These are phyloP conservation scores for Xylariaceae sp. DNA, from an alignment of 2,329 filamentous ascomycete species.

Conservation along the genomic window DNA sequence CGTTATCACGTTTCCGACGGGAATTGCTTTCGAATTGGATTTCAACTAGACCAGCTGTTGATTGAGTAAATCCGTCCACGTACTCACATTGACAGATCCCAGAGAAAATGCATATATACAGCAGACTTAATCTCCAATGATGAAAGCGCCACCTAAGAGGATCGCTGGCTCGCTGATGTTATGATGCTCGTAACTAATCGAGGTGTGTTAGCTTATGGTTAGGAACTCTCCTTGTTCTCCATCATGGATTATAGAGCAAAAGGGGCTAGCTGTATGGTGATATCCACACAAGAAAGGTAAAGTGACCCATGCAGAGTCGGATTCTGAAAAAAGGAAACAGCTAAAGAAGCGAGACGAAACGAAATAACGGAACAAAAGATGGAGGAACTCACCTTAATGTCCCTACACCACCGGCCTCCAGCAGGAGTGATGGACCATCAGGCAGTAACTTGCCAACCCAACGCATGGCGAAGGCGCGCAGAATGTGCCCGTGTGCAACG, in stretches of 20 bases:
- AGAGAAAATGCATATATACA: too few relatives aligned
- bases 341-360: neutral
- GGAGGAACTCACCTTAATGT: conserved; percentile 58
- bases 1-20: too few relatives aligned
- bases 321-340: neutral
- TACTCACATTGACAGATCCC: neutral
- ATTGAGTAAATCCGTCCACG: neutral
- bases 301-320: neutral
- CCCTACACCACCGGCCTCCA: conserved; percentile 85
- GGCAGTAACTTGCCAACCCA: conserved; percentile 72
- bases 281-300: neutral
- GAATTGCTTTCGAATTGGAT: neutral
- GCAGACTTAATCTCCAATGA: conserved; percentile 32
- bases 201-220: neutral
- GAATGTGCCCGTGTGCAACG: conserved; percentile 85
- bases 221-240: neutral
- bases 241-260: neutral
- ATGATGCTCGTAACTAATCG: conserved; percentile 68
- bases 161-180: conserved; percentile 75
- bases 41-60: neutral
- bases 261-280: neutral
- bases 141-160: conserved; percentile 67
- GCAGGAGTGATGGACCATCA: conserved; percentile 70
- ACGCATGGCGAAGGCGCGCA: conserved; percentile 80
- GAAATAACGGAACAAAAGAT: neutral